Base-by-base conservation (phyloP, 2,329 filamentous ascomycete genomes). In the Colletotrichum scovillei region DNA sequence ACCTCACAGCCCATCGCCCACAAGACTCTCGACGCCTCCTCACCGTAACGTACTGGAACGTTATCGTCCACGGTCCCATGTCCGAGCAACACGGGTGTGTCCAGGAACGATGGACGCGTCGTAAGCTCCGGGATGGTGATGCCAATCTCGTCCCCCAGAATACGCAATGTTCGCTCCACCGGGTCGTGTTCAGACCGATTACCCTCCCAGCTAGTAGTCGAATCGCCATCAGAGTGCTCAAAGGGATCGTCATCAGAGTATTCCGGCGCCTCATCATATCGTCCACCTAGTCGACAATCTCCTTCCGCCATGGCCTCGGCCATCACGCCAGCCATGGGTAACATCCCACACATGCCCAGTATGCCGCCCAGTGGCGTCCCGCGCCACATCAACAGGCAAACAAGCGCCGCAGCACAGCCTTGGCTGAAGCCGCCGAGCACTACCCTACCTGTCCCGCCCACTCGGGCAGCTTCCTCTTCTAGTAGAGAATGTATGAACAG, bases 341-440 rank as follows among this genome's bases (percentile, higher is more conserved):
- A 76, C 76, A 82, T 87, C 0, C 85, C 85, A 68, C 85, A 85
- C 82, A 88, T 84, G 0, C 83, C 84, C 7, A 87, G 77, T 14
- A 80, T 75, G 0, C 78, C 86, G 0, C 79, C 85, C 38, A 88
- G 70, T 2, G 78, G 65, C 19, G 78, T 76, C 0, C 82, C 84
- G 11, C 85, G 80, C 85, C 86, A 87, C 2, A 85, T 78, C 67
- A 90, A 69, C 69, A 84, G 74, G 11, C 84, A 80, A 22, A 82
- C 76, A 71, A 90, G 72, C 0, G 82, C 79, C 55, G 85, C 84
- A 3, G 88, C 88, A 74, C 86, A 88, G 0, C 88, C 89, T 74
- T 90, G 88, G 62, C 89, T 90, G 22, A 90, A 77, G 0, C 88
- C 88, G 52, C 86, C 85, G 0, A 90, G 73, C 1, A 88, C 77